Percentiles rank a stretch among this genome's conserved stretches.
Conservation (phyloP, 768 basidiomycete genomes). For the Russula abietina region DNA sequence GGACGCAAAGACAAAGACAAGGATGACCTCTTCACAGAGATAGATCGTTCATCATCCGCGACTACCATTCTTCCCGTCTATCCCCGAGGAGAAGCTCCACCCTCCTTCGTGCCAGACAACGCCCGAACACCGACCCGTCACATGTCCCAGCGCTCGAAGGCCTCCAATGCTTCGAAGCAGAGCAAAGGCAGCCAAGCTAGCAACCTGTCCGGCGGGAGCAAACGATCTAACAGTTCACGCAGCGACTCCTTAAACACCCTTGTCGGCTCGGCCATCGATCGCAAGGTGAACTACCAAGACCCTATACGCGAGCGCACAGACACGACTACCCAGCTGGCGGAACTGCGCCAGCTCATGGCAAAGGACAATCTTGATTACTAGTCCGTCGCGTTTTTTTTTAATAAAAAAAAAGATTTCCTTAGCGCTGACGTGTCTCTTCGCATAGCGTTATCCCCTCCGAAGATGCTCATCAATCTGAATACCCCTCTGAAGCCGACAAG, state of each 20-base stretch:
- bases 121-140: conserved; percentile 19
- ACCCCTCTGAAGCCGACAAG: conserved; percentile 69
- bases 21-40: conserved; percentile 17
- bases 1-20: conserved; percentile 23
- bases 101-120: conserved; percentile 1
- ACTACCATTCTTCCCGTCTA: conserved; percentile 25
- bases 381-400: conserved; percentile 8
- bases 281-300: conserved; percentile 27
- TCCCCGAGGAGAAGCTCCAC: conserved; percentile 19
- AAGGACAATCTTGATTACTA: conserved; percentile 26
- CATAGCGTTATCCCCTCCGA: conserved; percentile 66
- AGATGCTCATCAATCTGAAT: conserved; percentile 81
- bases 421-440: not conserved
- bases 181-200: conserved; percentile 14
- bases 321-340: conserved; percentile 22
- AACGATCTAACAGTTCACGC: conserved; percentile 14
- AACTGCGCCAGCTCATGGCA: conserved; percentile 24
- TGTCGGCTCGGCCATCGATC: conserved; percentile 25
- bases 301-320: conserved; percentile 24
- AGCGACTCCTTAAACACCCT: conserved; percentile 26
- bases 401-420: not conserved
- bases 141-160: conserved; percentile 22
- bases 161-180: conserved; percentile 9
- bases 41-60: conserved; percentile 20
- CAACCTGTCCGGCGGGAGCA: conserved; percentile 21